Evolutionary conservation across 139 green algal genomes (phyloP), one percentile per base, ranked within the genome.

Genomic region (Prasinococcaceae sp.): DNA sequence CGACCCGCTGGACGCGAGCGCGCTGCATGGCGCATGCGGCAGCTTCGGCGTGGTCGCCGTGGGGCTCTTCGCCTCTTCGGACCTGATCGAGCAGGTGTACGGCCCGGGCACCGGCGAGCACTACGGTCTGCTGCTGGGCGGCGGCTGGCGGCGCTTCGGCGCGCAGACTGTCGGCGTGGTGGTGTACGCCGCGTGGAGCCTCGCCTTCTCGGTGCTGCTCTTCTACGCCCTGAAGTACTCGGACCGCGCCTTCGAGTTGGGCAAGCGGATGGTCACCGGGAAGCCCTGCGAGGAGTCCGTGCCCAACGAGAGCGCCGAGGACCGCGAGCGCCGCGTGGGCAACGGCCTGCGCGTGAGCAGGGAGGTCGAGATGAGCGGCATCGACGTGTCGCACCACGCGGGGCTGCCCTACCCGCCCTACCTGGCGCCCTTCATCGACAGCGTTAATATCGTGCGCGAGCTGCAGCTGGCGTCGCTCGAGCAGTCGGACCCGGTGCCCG

Each of bases 11-110:
- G 65, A 67, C 8, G 83, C 83, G 1, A 50, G 51, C 4, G 70
- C 82, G 39, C 82, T 93, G 74, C 83, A 93, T 60, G 79, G 75
- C 43, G 55, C 73, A 28, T 72, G 58, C 50, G 81, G 81, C 10
- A 45, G 51, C 3, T 81, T 69, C 69, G 75, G 75, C 29, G 30
- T 55, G 27, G 19, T 71, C 46, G 16, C 33, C 65, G 0, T 84
- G 68, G 61, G 65, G 32, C 42, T 71, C 19, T 57, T 71, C 4
- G 63, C 63, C n/a, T n/a, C n/a, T n/a, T n/a, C n/a, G n/a, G n/a
- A n/a, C n/a, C n/a, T n/a, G n/a, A n/a, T n/a, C n/a, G n/a, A n/a
- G 22, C 19, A 25, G 49, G 40, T 20, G 30, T 25, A 44, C 26
- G 23, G 41, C 29, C 39, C 10, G 24, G 30, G 28, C n/a, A n/a